A percentile compares a stretch with the other conserved stretches of the same genome.
phyloP scores from a whole-genome alignment of 2,329 filamentous ascomycete genomes.

The Cryphonectria carpinicola region DNA sequence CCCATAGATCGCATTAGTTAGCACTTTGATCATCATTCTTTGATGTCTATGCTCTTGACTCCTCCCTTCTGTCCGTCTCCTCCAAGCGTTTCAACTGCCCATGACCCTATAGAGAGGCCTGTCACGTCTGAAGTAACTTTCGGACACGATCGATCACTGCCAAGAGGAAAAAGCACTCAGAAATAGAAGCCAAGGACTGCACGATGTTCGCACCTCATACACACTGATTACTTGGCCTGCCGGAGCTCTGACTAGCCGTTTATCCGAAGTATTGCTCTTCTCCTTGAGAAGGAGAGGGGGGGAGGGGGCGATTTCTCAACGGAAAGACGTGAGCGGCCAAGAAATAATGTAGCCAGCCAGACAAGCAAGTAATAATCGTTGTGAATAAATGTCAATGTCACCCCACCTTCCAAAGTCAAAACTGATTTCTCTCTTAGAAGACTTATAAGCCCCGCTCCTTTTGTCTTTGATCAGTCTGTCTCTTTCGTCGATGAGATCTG shows the following conservation, averaged over 20 bases:
- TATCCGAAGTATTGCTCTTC: not conserved
- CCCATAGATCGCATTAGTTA: not conserved
- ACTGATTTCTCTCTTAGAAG: conserved; percentile 6
- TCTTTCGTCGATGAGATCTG: conserved; percentile 21
- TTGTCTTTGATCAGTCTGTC: conserved; percentile 15
- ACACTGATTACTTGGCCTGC: conserved; percentile 24
- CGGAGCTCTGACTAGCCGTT: conserved; percentile 25
- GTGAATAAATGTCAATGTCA: conserved; percentile 21
- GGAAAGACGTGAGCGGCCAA: conserved; percentile 2
- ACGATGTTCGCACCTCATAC: conserved; percentile 16
- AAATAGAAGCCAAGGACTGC: conserved; percentile 20
- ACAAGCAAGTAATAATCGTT: not conserved
- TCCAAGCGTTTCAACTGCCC: conserved; percentile 17
- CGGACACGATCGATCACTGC: conserved; percentile 19
- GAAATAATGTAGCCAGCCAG: not conserved
- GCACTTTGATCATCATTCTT: not conserved
- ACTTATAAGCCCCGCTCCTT: conserved; percentile 21
- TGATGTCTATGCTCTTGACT: not conserved
- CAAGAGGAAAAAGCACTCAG: conserved; percentile 17
- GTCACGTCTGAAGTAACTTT: conserved; percentile 19
- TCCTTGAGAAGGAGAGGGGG: no score
- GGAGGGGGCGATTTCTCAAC: no score
- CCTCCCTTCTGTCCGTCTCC: conserved; percentile 19
- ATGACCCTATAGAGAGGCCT: conserved; percentile 1
- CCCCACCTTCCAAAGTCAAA: conserved; percentile 17